Conservation (phyloP, 225 moss, liverwort and hornwort genomes). For the Straminergon stramineum region DNA sequence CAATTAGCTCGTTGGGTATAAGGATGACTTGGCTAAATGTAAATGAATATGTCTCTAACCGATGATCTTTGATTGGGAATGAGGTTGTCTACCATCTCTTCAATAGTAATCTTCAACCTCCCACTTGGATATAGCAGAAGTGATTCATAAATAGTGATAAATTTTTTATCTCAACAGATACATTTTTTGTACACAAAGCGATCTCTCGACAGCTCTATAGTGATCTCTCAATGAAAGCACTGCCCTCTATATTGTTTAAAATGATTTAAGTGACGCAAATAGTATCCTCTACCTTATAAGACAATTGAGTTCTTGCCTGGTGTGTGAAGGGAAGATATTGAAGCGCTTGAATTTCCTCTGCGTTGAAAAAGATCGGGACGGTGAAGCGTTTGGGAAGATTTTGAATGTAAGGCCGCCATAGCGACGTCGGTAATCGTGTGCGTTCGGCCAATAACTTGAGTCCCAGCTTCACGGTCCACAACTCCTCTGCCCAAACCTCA, state of each 20-base stretch:
- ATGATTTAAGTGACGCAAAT: background rate
- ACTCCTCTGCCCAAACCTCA: constrained; percentile 51
- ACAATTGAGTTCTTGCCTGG: constrained; percentile 21
- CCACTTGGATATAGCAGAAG: background rate
- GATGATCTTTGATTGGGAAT: background rate
- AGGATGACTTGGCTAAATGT: background rate
- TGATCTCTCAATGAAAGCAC: background rate
- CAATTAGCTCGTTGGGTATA: background rate
- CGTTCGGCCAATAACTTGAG: constrained; percentile 56
- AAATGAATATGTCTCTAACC: background rate
- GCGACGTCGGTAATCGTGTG: constrained; percentile 29
- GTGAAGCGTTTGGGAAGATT: constrained; percentile 39
- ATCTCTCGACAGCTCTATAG: too few species aligned
- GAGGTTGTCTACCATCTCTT: background rate
- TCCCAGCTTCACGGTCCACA: constrained; percentile 64
- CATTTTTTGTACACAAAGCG: background rate
- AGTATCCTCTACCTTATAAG: too few species aligned
- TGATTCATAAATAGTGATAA: background rate
- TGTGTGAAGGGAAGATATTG: constrained; percentile 57
- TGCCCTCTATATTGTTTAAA: background rate
- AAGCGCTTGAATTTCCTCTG: constrained; percentile 45
- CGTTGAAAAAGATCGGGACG: constrained; percentile 47
- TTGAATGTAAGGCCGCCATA: constrained; percentile 55
- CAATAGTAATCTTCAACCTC: background rate
- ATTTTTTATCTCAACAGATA: background rate